Base-by-base conservation (phyloP, 768 basidiomycete genomes). In the Piloderma croceum region DNA sequence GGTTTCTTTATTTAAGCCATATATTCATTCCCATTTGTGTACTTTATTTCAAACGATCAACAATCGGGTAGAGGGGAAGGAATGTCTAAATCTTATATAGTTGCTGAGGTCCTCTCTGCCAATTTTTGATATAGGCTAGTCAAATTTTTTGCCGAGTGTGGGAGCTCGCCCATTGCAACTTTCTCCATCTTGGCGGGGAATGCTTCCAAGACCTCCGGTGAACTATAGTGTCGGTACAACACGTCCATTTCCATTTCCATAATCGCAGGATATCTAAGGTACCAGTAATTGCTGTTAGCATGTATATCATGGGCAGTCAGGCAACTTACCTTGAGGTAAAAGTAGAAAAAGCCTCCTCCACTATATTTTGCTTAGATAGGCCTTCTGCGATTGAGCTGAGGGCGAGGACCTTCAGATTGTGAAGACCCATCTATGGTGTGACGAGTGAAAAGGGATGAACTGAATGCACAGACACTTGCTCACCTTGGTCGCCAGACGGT, bases 401-500 rank as follows among this genome's bases (percentile, higher is more conserved):
- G 5, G 60, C 53, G n/a, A 49, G 25, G 43, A 50, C 58, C 39
- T 53, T 38, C 46, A 58, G 39, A 40, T 38, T 46, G 24, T 60
- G 47, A 33, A 61, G 49, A 27, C 47, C 53, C 10, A 58, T 38
- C 57, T 58, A n/a, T 41, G 27, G 27, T 9, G 27, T 9, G 10
- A 9, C 27, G 15, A 15, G 15, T 29, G 27, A 29, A 29, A 29
- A 29, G 9, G 15, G 9, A 15, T 29, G 27, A 9, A 29, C 27
- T 29, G 27, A 9, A 29, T 9, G 9, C 9, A 29, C 27, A 15
- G 15, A 29, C 9, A 29, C 27, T 9, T 15, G 27, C 27, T 45
- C 38, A 63, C 62, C 17, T 22, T 48, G 13, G 11, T 27, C 18
- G 62, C 62, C 7, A 64, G 49, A 38, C 62, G 59, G 48, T 62